Percentiles rank a stretch among this genome's conserved stretches.
phyloP scores from a whole-genome alignment of 2,329 filamentous ascomycete genomes.

The Paecilomyces fulvus region DNA sequence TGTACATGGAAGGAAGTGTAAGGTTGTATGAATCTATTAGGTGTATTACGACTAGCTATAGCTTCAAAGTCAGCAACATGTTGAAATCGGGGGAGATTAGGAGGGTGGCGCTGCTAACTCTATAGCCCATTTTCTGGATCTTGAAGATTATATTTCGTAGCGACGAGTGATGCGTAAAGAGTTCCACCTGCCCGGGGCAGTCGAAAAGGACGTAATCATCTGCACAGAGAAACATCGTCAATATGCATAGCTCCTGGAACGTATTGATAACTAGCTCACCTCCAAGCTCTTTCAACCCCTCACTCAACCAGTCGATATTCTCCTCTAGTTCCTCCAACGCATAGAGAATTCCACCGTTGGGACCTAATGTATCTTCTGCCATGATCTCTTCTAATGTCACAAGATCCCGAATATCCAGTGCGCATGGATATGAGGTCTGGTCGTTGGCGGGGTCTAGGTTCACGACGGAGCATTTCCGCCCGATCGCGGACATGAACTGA shows the following conservation, averaged over 20 bases:
- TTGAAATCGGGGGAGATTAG: not conserved
- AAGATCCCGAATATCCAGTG: conserved; percentile 80
- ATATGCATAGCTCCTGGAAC: not conserved
- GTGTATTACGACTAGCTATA: conserved; percentile 82
- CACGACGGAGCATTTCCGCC: conserved; percentile 86
- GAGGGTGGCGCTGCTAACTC: conserved; percentile 52
- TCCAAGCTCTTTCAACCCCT: conserved; percentile 66
- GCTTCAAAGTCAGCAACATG: conserved; percentile 1
- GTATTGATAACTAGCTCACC: conserved; percentile 29
- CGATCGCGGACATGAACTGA: conserved; percentile 94
- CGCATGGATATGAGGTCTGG: conserved; percentile 76
- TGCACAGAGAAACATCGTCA: conserved; percentile 9
- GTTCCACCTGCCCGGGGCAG: conserved; percentile 92
- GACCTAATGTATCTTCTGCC: conserved; percentile 79
- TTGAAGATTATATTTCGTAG: conserved; percentile 85
- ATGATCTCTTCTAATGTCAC: conserved; percentile 93
- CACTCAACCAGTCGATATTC: conserved; percentile 86
- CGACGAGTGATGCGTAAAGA: conserved; percentile 92
- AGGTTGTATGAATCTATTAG: conserved; percentile 91
- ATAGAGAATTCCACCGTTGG: conserved; percentile 87
- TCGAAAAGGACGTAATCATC: conserved; percentile 95
- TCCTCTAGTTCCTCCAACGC: conserved; percentile 91
- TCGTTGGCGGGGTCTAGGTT: conserved; percentile 98
- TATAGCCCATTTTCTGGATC: conserved; percentile 83
- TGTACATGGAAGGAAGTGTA: conserved; percentile 86